Percentiles rank a stretch among this genome's conserved stretches.
Evolutionary conservation across 495 filamentous ascomycete genomes (phyloP).

Genomic region (Ramalina intermedia): DNA sequence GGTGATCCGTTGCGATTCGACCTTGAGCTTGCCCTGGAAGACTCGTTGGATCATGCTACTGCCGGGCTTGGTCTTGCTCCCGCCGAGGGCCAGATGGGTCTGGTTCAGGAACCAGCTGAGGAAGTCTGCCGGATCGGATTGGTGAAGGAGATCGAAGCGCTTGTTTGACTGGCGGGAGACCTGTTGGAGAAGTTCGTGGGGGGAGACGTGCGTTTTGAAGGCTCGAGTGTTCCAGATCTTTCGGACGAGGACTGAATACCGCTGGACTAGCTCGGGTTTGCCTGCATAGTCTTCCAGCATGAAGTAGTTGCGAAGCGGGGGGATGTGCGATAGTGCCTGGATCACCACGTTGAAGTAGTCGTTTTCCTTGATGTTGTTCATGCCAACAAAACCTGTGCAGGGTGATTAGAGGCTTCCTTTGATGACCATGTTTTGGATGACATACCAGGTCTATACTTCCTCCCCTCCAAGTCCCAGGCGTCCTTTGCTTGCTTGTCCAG

Average conservation of each 20-base stretch:
- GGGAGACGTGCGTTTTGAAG: slow-evolving; percentile 94
- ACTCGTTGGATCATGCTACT: slow-evolving; percentile 71
- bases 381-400: slow-evolving; percentile 68
- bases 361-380: slow-evolving; percentile 99
- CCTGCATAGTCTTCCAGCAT: slow-evolving; percentile 64
- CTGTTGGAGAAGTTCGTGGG: slow-evolving; percentile 92
- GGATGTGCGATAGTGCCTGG: slow-evolving; percentile 83
- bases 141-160: slow-evolving; percentile 76
- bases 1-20: slow-evolving; percentile 90
- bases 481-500: slow-evolving; percentile 64
- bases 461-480: slow-evolving; percentile 64
- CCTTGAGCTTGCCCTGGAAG: slow-evolving; percentile 83
- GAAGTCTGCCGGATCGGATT: slow-evolving; percentile 94
- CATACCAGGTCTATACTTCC: slow-evolving; percentile 68
- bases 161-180: slow-evolving; percentile 81
- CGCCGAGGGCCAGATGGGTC: slow-evolving; percentile 80
- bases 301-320: slow-evolving; percentile 83
- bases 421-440: neutral
- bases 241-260: slow-evolving; percentile 78
- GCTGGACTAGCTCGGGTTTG: slow-evolving; percentile 48
- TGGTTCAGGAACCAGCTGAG: slow-evolving; percentile 95
- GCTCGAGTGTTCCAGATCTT: slow-evolving; percentile 98
- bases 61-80: slow-evolving; percentile 68
- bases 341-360: slow-evolving; percentile 95
- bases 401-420: neutral